A percentile compares a stretch with the other conserved stretches of the same genome.
These are phyloP conservation scores for Rostrohypoxylon terebratum DNA, from an alignment of 495 filamentous ascomycete genomes.

Conservation along the genomic window DNA sequence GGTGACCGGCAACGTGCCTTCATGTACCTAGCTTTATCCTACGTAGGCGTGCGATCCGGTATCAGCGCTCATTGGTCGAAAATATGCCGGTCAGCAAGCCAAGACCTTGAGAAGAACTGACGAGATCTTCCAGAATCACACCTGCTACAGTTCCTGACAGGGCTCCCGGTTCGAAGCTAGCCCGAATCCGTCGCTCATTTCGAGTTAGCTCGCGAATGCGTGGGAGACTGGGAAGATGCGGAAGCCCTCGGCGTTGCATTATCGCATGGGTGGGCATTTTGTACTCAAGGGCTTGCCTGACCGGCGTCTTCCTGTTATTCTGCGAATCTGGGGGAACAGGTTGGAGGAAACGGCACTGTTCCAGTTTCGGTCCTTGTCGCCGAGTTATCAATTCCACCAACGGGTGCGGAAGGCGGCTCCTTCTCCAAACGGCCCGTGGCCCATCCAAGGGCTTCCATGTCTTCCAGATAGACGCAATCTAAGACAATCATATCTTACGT, in stretches of 20 bases:
- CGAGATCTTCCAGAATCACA: conserved; percentile 49
- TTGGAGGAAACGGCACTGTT: conserved; percentile 34
- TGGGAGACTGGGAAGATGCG: conserved; percentile 9
- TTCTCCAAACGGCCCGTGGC: conserved; percentile 41
- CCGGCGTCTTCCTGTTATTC: conserved; percentile 29
- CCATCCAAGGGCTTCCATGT: conserved; percentile 25
- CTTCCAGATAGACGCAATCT: conserved; percentile 15
- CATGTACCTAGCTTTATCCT: conserved; percentile 31
- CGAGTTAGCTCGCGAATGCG: conserved; percentile 11
- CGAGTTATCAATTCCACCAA: conserved; percentile 39
- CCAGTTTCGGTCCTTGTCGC: conserved; percentile 41
- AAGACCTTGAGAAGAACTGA: conserved; percentile 37
- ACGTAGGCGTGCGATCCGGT: conserved; percentile 34
- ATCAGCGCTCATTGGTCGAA: conserved; percentile 39
- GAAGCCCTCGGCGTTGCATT: conserved; percentile 29
- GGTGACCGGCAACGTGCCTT: conserved; percentile 28
- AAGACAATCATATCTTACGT: conserved; percentile 13
- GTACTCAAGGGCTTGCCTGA: conserved; percentile 25
- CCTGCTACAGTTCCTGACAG: conserved; percentile 33
- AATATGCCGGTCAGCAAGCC: conserved; percentile 43
- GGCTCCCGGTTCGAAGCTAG: conserved; percentile 38
- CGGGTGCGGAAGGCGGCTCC: conserved; percentile 42
- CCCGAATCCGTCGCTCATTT: conserved; percentile 35
- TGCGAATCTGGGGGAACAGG: conserved; percentile 44
- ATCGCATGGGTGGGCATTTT: conserved; percentile 29